Conservation (phyloP, 768 basidiomycete genomes). For the Cystofilobasidium ferigula region DNA sequence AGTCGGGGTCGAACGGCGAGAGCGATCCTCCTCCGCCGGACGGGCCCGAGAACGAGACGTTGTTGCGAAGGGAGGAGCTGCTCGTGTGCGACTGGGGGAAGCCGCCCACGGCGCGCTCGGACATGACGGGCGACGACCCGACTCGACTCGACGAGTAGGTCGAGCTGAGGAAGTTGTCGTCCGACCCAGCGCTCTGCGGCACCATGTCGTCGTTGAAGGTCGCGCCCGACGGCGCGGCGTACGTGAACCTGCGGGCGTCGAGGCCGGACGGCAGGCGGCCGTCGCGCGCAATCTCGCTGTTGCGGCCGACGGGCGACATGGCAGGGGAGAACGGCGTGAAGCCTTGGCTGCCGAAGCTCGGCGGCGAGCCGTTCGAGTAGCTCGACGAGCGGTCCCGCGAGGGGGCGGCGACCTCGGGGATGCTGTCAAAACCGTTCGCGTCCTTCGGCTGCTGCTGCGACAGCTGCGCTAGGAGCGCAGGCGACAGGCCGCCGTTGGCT, state of each 20-base stretch:
- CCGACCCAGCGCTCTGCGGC: neutral
- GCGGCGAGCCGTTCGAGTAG: conserved; percentile 5
- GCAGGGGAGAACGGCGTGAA: neutral
- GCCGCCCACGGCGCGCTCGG: neutral
- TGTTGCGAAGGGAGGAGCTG: neutral
- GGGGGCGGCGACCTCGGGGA: neutral
- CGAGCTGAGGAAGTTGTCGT: neutral
- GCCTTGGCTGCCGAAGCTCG: neutral
- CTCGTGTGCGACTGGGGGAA: neutral
- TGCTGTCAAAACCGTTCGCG: neutral
- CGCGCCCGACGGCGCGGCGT: neutral
- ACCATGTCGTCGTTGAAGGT: neutral
- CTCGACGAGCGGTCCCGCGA: neutral
- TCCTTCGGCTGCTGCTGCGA: neutral
- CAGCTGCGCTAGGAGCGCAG: conserved; percentile 19
- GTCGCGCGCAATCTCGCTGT: neutral
- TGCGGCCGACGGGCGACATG: neutral
- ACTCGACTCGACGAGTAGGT: conserved; percentile 4
- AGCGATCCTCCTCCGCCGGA: neutral
- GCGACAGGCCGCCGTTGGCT: conserved; percentile 5
- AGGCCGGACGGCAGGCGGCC: neutral
- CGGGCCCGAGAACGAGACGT: neutral
- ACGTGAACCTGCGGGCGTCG: neutral
- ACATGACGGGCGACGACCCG: conserved; percentile 5
- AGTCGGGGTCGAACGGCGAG: conserved; percentile 21